Evolutionary conservation across 2,329 filamentous ascomycete genomes (phyloP).

Genomic region (Blastomyces parvus): DNA sequence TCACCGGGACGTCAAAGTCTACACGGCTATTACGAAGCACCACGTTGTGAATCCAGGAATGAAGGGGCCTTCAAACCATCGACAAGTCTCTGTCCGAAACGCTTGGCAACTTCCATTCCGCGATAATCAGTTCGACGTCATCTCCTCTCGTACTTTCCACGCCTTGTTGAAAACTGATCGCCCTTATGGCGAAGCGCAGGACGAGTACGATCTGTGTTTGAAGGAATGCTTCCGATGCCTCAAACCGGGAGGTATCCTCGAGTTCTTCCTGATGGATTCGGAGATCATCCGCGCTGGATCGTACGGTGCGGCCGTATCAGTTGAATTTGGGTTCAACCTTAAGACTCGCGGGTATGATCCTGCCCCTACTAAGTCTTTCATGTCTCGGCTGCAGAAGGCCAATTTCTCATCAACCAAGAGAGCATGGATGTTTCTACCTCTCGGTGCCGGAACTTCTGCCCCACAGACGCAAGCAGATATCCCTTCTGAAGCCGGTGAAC

Average conservation of each 20-base stretch:
- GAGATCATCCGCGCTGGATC: slow-evolving; percentile 80
- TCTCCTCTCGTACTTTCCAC: slow-evolving; percentile 82
- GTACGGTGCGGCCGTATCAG: slow-evolving; percentile 67
- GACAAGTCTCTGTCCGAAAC: slow-evolving; percentile 65
- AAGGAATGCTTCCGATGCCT: slow-evolving; percentile 81
- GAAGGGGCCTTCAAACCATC: slow-evolving; percentile 78
- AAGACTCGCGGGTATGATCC: slow-evolving; percentile 86
- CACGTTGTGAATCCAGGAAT: slow-evolving; percentile 65
- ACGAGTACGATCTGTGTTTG: slow-evolving; percentile 83
- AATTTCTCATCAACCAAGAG: slow-evolving; percentile 75
- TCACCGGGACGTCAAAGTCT: slow-evolving; percentile 75
- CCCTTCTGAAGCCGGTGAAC: slow-evolving; percentile 34
- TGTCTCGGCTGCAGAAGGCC: slow-evolving; percentile 60
- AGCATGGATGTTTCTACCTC: slow-evolving; percentile 80
- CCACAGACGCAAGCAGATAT: slow-evolving; percentile 33
- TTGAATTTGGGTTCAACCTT: slow-evolving; percentile 86
- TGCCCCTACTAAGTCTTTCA: slow-evolving; percentile 68
- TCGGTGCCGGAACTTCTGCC: slow-evolving; percentile 50
- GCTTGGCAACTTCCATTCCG: slow-evolving; percentile 77
- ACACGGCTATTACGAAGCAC: slow-evolving; percentile 72
- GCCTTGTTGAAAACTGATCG: slow-evolving; percentile 62
- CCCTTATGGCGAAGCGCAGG: slow-evolving; percentile 56
- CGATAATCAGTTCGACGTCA: slow-evolving; percentile 77
- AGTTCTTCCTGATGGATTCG: slow-evolving; percentile 82
- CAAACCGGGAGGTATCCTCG: slow-evolving; percentile 85